These are phyloP conservation scores for Noccaea bulbosa DNA, from an alignment of 345 rosid genomes.

Conservation along the genomic window DNA sequence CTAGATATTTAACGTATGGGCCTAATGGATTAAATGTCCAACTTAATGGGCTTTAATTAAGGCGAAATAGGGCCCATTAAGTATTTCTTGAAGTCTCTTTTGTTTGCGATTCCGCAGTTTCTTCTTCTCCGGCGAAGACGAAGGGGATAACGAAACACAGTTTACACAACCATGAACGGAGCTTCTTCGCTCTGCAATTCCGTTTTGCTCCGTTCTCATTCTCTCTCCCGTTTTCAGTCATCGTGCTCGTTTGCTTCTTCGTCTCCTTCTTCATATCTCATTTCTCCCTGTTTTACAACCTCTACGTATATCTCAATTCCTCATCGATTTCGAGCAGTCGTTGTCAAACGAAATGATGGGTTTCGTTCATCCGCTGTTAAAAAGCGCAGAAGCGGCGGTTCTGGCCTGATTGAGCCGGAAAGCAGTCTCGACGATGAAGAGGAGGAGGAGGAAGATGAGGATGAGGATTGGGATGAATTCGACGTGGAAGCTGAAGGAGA, in stretches of 20 bases:
- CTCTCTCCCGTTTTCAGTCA: slow-evolving; percentile 16
- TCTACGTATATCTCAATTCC: slow-evolving; percentile 25
- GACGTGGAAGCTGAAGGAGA: slow-evolving; percentile 44
- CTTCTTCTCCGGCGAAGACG: slow-evolving; percentile 28
- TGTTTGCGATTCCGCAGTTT: not conserved
- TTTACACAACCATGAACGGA: slow-evolving; percentile 34
- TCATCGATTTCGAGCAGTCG: slow-evolving; percentile 25
- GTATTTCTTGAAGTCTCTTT: not conserved
- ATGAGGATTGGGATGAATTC: slow-evolving; percentile 45
- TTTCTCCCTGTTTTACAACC: slow-evolving; percentile 10
- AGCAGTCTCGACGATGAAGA: slow-evolving; percentile 16
- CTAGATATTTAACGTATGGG: not conserved
- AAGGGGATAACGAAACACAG: slow-evolving; percentile 40
- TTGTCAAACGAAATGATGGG: slow-evolving; percentile 28
- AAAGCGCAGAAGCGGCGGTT: slow-evolving; percentile 30
- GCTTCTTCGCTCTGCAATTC: slow-evolving; percentile 43
- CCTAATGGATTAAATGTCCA: not conserved
- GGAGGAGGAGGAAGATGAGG: slow-evolving; percentile 40
- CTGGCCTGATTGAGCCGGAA: slow-evolving; percentile 23
- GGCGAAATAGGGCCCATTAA: slow-evolving; percentile 15
- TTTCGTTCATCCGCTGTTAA: slow-evolving; percentile 32
- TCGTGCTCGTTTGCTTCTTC: not conserved
- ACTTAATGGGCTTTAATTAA: not conserved
- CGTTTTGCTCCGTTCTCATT: slow-evolving; percentile 30
- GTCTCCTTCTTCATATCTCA: not conserved